These are phyloP conservation scores for Debaryomyces fabryi DNA, from an alignment of 1,139 yeast genomes.

Conservation along the genomic window DNA sequence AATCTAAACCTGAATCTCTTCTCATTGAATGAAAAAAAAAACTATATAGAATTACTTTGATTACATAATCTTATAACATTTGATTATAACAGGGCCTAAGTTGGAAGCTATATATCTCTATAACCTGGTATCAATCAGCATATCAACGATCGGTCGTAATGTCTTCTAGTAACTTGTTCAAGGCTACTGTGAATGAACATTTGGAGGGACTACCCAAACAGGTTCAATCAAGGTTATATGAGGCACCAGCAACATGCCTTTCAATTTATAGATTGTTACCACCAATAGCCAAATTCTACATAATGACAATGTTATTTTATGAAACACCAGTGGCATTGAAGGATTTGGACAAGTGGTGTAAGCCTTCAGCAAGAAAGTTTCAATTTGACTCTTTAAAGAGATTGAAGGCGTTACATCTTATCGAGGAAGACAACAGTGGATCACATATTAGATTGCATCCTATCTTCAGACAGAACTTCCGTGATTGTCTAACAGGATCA, in stretches of 20 bases:
- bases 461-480: slow-evolving; percentile 72
- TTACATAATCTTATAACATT: background rate
- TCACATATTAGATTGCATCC: slow-evolving; percentile 65
- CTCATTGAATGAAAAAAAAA: slow-evolving; percentile 6
- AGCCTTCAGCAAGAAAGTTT: slow-evolving; percentile 52
- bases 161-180: slow-evolving; percentile 53
- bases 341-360: slow-evolving; percentile 78
- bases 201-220: slow-evolving; percentile 85
- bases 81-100: background rate
- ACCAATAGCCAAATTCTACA: slow-evolving; percentile 82
- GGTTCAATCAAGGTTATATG: slow-evolving; percentile 76
- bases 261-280: slow-evolving; percentile 89
- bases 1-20: slow-evolving; percentile 2
- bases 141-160: slow-evolving; percentile 14
- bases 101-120: background rate
- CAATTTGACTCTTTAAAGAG: slow-evolving; percentile 81
- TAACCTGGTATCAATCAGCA: background rate
- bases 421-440: slow-evolving; percentile 64
- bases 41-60: background rate
- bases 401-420: slow-evolving; percentile 72
- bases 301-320: slow-evolving; percentile 84
- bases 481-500: slow-evolving; percentile 85
- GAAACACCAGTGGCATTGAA: slow-evolving; percentile 70
- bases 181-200: slow-evolving; percentile 84
- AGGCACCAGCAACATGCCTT: slow-evolving; percentile 86